These are phyloP conservation scores for Tuber microsphaerosporum DNA, from an alignment of 495 filamentous ascomycete species.

Conservation along the genomic window DNA sequence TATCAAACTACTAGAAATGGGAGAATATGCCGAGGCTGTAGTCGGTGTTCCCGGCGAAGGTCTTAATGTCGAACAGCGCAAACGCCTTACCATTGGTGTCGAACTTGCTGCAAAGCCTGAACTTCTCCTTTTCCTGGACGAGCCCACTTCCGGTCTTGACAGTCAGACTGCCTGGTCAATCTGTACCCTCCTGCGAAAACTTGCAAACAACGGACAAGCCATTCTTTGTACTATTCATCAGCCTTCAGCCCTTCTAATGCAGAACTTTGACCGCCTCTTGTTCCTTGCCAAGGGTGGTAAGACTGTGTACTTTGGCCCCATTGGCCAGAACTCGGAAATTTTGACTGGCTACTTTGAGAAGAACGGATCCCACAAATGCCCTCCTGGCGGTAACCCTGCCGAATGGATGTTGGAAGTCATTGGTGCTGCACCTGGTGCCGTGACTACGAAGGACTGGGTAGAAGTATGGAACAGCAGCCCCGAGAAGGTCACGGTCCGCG, in stretches of 20 bases:
- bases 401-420: constrained; percentile 97
- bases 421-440: constrained; percentile 75
- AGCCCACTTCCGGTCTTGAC: constrained; percentile 79
- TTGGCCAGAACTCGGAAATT: constrained; percentile 68
- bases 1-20: constrained; percentile 82
- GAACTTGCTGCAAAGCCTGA: constrained; percentile 85
- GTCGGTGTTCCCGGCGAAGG: constrained; percentile 84
- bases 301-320: constrained; percentile 86
- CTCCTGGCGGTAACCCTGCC: constrained; percentile 66
- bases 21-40: constrained; percentile 76
- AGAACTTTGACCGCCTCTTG: constrained; percentile 82
- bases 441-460: constrained; percentile 73
- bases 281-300: constrained; percentile 72
- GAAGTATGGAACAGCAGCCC: constrained; percentile 68
- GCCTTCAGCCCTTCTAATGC: constrained; percentile 73
- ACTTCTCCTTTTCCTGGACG: constrained; percentile 84
- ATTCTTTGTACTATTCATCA: constrained; percentile 93
- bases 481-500: constrained; percentile 61
- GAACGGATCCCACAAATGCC: constrained; percentile 68
- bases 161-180: constrained; percentile 85
- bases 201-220: constrained; percentile 76
- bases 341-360: constrained; percentile 73
- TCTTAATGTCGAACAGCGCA: constrained; percentile 87
- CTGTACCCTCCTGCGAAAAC: constrained; percentile 66
- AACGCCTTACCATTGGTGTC: constrained; percentile 82